These are phyloP conservation scores for Emergomyces orientalis DNA, from an alignment of 2,329 filamentous ascomycete genomes.

Conservation along the genomic window DNA sequence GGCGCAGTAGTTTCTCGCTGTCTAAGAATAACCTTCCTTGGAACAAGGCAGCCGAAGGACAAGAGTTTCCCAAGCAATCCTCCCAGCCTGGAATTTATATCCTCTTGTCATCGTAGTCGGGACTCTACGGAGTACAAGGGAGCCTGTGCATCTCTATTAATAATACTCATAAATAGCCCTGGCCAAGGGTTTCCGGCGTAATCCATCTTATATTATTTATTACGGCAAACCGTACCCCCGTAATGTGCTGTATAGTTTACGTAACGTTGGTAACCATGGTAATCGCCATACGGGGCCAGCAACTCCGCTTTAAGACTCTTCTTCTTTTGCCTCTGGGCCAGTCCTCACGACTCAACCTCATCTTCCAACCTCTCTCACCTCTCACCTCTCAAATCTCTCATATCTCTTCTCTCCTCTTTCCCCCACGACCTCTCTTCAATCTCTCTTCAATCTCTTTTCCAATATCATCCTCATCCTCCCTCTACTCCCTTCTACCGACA, in stretches of 20 bases:
- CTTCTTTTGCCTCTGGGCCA: not conserved
- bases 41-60: not conserved
- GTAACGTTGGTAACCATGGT: not conserved
- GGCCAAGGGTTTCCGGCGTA: not conserved
- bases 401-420: conserved; percentile 6
- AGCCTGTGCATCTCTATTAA: too few species aligned
- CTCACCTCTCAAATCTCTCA: too few species aligned
- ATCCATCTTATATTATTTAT: not conserved
- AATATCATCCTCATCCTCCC: conserved; percentile 3
- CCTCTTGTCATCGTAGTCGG: not conserved
- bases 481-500: conserved; percentile 7
- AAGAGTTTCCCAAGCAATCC: not conserved
- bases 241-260: not conserved
- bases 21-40: conserved; percentile 4
- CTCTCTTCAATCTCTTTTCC: conserved; percentile 9
- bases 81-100: not conserved
- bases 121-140: too few species aligned
- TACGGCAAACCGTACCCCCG: not conserved
- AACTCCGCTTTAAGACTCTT: too few species aligned
- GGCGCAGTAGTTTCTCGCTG: not conserved
- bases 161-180: too few species aligned
- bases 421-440: conserved; percentile 11
- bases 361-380: not conserved
- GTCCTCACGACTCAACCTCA: not conserved
- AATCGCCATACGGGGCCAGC: not conserved